Base-by-base conservation (phyloP, 371 early-diverging fungal genomes). In the Mucor circinelloides region DNA sequence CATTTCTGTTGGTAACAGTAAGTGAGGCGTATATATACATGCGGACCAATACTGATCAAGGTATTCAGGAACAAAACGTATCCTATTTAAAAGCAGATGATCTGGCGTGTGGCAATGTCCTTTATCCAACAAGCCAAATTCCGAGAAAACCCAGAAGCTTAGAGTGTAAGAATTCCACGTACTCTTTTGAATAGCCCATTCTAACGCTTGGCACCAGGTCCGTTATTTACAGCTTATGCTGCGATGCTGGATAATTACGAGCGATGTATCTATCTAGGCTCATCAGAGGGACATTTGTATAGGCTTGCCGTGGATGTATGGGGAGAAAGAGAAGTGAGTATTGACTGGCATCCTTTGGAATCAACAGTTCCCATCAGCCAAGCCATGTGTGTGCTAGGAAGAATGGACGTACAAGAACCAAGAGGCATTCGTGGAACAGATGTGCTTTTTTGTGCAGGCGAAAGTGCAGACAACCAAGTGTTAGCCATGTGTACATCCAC, bases 1-100 rank as follows among this genome's bases (percentile, higher is more conserved):
- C 78, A 8, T 74, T 77, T 40, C 31, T 78, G n/a, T 46, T 82
- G 2, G 69, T 82, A 19, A 81, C 81, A 10, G 78, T 76, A 71
- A 64, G 63, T 32, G 5, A n/a, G 3, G 27, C 42, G 38, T 21
- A 56, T 13, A 36, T 36, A 2, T 1, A 13, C 12, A 4, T 13
- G 13, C 10, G 13, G 13, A 7, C 13, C 36, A 36, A 13, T 2
- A 50, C 50, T 23, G 7, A 25, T 25, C 3, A 9, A 23, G 31
- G 10, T 3, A 13, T 27, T 27, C 55, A 72, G 67, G 73, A 71
- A 52, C 66, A 65, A 30, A 61, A 73, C 56, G 67, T 70, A 17
- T 68, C 67, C 36, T 52, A 73, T 40, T 61, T 78, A 13, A 68
- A 65, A 31, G 60, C 74, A 1, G 73, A 75, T 25, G 79, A 78